Evolutionary conservation across 1,139 yeast species (phyloP).

Genomic region (Saccharomyces hybrid): DNA sequence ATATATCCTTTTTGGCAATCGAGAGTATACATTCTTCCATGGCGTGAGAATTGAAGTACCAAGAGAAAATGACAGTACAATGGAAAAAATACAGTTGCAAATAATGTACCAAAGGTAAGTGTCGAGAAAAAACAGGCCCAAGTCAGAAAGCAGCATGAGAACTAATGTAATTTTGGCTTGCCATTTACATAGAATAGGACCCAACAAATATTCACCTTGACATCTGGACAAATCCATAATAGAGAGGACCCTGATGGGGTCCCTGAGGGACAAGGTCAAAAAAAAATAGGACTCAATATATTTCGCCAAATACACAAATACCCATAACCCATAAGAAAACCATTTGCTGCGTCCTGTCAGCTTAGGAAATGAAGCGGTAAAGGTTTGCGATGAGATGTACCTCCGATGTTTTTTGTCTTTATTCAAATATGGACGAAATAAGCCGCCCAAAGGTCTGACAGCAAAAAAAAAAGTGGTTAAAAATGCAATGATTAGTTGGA

Average conservation of each 20-base stretch:
- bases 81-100: constrained; percentile 67
- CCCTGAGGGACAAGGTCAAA: constrained; percentile 73
- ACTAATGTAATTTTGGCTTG: constrained; percentile 57
- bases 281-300: constrained; percentile 68
- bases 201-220: constrained; percentile 47
- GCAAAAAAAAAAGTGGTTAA: constrained; percentile 55
- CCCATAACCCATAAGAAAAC: constrained; percentile 55
- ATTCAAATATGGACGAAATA: constrained; percentile 40
- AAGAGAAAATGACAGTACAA: constrained; percentile 58
- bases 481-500: constrained; percentile 59
- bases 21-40: constrained; percentile 71
- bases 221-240: constrained; percentile 55
- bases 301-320: constrained; percentile 60
- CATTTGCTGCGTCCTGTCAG: constrained; percentile 44
- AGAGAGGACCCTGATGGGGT: constrained; percentile 69
- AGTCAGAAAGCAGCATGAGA: constrained; percentile 55
- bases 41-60: constrained; percentile 83
- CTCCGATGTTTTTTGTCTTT: constrained; percentile 30
- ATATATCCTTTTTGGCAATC: constrained; percentile 66
- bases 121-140: constrained; percentile 74
- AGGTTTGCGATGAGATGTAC: constrained; percentile 40
- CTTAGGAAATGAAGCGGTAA: constrained; percentile 49
- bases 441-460: constrained; percentile 47
- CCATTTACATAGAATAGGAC: constrained; percentile 44
- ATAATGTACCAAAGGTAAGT: constrained; percentile 86